Base-by-base conservation (phyloP, 78 protist genomes). In the Monosiga brevicollis region DNA sequence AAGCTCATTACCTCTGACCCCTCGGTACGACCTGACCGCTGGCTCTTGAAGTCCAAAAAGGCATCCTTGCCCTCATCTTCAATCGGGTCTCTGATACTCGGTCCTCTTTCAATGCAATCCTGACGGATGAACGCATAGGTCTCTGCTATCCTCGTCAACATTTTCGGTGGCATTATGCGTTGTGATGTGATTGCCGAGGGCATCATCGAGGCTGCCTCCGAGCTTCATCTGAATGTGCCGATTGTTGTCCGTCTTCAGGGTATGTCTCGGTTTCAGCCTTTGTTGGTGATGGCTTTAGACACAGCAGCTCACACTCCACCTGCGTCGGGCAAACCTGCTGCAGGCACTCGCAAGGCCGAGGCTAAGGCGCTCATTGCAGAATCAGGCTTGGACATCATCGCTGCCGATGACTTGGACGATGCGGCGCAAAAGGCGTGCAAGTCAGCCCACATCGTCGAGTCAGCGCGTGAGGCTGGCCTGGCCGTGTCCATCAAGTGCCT, bases 91-190 rank as follows among this genome's bases (percentile, higher is more conserved):
- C n/a, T n/a, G n/a, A n/a, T n/a, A n/a, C n/a, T n/a, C n/a, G n/a
- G n/a, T n/a, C n/a, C n/a, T n/a, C n/a, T n/a, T n/a, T n/a, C n/a
- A n/a, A n/a, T n/a, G n/a, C n/a, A n/a, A n/a, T n/a, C n/a, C n/a
- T n/a, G n/a, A n/a, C n/a, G n/a, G n/a, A n/a, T n/a, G n/a, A n/a
- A n/a, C n/a, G 62, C 15, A 15, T 15, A 49, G 62, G 95, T 92
- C 36, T 83, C 86, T 78, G 92, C 89, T 29, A 93, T 96, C 80
- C 84, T 96, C 37, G 95, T 95, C n/a, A 94, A 96, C 87, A 93
- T 96, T 83, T 94, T 95, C 54, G 97, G 98, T 32, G 98, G 98
- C 39, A 95, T 95, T 83, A 90, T 95, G 91, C 79, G 81, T 72
- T 95, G 98, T 76, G 97, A 84, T 76, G 80, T 91, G 78, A 90